These are phyloP conservation scores for Entomortierella parvispora DNA, from an alignment of 192 early-diverging fungal species.

Conservation along the genomic window DNA sequence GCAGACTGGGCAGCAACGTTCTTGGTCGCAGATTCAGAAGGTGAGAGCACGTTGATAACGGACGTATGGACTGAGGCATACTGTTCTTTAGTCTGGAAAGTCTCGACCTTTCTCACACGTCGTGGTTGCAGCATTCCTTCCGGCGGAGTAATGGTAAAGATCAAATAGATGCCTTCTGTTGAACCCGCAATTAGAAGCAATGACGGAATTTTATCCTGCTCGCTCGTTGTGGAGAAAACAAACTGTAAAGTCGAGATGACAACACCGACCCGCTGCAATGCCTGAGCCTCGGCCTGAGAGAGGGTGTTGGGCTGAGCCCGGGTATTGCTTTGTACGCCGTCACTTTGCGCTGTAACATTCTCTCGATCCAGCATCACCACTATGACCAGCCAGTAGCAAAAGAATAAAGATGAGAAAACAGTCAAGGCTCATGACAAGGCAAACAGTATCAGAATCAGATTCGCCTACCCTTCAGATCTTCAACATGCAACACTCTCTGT, in stretches of 20 bases:
- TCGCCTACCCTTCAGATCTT: constrained; percentile 49
- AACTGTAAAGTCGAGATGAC: constrained; percentile 35
- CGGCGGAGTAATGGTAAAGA: constrained; percentile 24
- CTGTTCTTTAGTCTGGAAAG: constrained; percentile 42
- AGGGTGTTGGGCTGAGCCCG: not conserved
- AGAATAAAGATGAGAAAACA: no score
- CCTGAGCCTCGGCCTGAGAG: not conserved
- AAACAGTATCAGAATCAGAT: no score
- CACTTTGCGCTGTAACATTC: not conserved
- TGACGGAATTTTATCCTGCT: constrained; percentile 40
- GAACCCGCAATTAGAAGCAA: constrained; percentile 39
- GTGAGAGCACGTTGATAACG: constrained; percentile 36
- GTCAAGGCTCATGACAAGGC: no score
- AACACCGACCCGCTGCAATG: constrained; percentile 32
- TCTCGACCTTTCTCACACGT: constrained; percentile 26
- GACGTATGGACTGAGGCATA: constrained; percentile 28
- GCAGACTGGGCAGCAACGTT: constrained; percentile 8
- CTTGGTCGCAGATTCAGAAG: constrained; percentile 12
- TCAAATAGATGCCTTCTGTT: constrained; percentile 31
- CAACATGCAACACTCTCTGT: constrained; percentile 29
- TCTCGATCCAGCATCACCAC: constrained; percentile 40
- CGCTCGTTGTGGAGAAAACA: constrained; percentile 38
- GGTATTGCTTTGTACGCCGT: not conserved
- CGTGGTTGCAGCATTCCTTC: not conserved
- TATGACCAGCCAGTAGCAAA: no score